Percentiles rank a stretch among this genome's conserved stretches.
Conservation (phyloP, 1,284 basidiomycete genomes). For the Xerocomus amazonicus region DNA sequence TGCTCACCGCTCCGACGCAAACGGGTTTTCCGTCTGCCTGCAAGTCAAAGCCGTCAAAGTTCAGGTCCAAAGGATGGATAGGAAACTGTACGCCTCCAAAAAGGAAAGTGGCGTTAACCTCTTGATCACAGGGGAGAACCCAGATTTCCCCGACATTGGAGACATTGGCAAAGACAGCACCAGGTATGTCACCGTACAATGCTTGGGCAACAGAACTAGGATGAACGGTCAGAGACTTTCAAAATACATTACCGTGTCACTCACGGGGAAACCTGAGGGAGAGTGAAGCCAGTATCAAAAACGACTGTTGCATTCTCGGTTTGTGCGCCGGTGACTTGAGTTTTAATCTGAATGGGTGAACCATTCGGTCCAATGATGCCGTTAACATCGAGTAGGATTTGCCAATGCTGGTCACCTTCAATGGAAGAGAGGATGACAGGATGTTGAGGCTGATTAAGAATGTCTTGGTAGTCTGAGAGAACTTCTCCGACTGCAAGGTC, state of each 20-base stretch:
- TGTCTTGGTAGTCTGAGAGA: conserved; percentile 37
- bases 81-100: conserved; percentile 51
- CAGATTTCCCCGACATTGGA: conserved; percentile 47
- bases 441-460: conserved; percentile 43
- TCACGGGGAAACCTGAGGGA: conserved; percentile 61
- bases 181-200: conserved; percentile 52
- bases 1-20: conserved; percentile 50
- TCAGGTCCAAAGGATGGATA: conserved; percentile 57
- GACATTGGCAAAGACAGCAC: conserved; percentile 47
- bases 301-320: conserved; percentile 50
- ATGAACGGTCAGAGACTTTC: conserved; percentile 1
- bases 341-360: conserved; percentile 41
- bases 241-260: conserved; percentile 9
- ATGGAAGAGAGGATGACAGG: conserved; percentile 37
- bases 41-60: conserved; percentile 27
- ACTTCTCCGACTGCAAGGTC: conserved; percentile 48
- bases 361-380: conserved; percentile 52
- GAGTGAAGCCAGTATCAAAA: conserved; percentile 66
- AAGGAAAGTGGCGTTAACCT: conserved; percentile 60
- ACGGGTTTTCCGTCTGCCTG: conserved; percentile 28
- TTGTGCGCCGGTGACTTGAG: conserved; percentile 41
- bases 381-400: conserved; percentile 46
- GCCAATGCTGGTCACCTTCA: conserved; percentile 48
- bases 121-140: conserved; percentile 54
- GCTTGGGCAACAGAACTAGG: conserved; percentile 49